A percentile compares a stretch with the other conserved stretches of the same genome.
Evolutionary conservation across 805 yeast genomes (phyloP).

Genomic region (Spencermartinsiella europaea): DNA sequence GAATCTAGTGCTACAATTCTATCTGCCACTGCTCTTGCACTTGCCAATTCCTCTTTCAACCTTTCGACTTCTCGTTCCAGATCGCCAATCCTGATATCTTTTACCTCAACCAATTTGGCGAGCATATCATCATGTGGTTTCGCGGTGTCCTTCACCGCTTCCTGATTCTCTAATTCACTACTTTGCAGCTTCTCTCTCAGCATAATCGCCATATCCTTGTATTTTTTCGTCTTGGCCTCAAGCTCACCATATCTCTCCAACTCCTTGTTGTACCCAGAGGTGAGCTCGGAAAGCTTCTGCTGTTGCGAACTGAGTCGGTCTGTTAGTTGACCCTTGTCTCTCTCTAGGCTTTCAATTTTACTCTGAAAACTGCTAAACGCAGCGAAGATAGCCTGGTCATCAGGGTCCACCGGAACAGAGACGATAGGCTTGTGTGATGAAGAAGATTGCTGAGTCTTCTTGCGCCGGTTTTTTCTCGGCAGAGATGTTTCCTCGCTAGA

Average conservation of each 20-base stretch:
- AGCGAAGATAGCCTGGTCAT: slow-evolving; percentile 17
- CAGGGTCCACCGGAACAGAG: slow-evolving; percentile 21
- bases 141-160: no score
- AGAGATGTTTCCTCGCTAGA: slow-evolving; percentile 11
- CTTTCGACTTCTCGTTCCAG: neutral
- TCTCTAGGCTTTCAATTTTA: slow-evolving; percentile 20
- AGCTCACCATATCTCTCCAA: slow-evolving; percentile 3
- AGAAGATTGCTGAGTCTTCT: slow-evolving; percentile 1
- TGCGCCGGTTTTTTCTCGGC: slow-evolving; percentile 1
- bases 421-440: slow-evolving; percentile 17
- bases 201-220: slow-evolving; percentile 5
- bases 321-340: slow-evolving; percentile 19
- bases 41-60: neutral
- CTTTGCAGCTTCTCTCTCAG: slow-evolving; percentile 8
- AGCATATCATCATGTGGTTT: no score
- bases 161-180: no score
- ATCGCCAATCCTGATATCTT: neutral
- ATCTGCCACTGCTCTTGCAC: no score
- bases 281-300: slow-evolving; percentile 6
- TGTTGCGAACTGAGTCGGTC: slow-evolving; percentile 6
- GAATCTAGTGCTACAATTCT: no score
- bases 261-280: slow-evolving; percentile 5
- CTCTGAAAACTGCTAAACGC: slow-evolving; percentile 17
- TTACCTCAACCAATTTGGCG: neutral
- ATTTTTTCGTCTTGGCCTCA: slow-evolving; percentile 11